Evolutionary conservation across 2,329 filamentous ascomycete species (phyloP).

Genomic region (Fusarium camptoceras): DNA sequence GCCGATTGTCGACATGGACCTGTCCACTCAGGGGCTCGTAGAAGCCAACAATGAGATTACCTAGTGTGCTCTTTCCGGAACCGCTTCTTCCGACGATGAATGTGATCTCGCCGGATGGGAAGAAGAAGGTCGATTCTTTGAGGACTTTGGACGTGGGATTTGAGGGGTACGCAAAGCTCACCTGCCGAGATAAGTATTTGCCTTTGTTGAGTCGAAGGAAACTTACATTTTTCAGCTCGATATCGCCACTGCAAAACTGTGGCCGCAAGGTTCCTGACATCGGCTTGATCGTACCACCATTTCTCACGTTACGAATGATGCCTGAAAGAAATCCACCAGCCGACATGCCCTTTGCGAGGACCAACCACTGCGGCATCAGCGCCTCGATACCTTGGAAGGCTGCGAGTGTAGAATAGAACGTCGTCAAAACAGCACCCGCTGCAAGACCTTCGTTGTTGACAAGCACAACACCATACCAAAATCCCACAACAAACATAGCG

Average conservation of each 20-base stretch:
- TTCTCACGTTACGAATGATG: conserved; percentile 52
- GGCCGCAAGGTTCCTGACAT: conserved; percentile 47
- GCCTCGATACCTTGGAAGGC: conserved; percentile 80
- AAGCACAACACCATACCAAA: conserved; percentile 85
- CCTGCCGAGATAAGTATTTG: conserved; percentile 57
- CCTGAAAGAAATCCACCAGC: conserved; percentile 73
- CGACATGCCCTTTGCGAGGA: conserved; percentile 81
- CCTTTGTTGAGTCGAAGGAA: accelerated
- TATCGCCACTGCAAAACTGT: conserved; percentile 69
- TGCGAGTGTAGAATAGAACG: conserved; percentile 85
- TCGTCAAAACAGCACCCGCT: conserved; percentile 79
- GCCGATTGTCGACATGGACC: conserved; percentile 75
- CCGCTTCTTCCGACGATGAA: conserved; percentile 90
- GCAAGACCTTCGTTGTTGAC: conserved; percentile 68
- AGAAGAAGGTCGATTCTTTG: conserved; percentile 71
- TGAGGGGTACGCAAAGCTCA: conserved; percentile 85
- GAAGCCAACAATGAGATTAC: conserved; percentile 81
- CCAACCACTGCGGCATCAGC: conserved; percentile 80
- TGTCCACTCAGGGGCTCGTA: conserved; percentile 75
- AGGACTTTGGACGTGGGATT: conserved; percentile 72
- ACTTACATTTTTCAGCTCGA: conserved; percentile 52
- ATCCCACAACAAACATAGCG: conserved; percentile 85
- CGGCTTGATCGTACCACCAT: background rate
- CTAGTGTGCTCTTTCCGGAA: conserved; percentile 91
- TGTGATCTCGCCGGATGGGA: conserved; percentile 77